Evolutionary conservation across 257 asterid species (phyloP).

Genomic region (Solanum pennellii): DNA sequence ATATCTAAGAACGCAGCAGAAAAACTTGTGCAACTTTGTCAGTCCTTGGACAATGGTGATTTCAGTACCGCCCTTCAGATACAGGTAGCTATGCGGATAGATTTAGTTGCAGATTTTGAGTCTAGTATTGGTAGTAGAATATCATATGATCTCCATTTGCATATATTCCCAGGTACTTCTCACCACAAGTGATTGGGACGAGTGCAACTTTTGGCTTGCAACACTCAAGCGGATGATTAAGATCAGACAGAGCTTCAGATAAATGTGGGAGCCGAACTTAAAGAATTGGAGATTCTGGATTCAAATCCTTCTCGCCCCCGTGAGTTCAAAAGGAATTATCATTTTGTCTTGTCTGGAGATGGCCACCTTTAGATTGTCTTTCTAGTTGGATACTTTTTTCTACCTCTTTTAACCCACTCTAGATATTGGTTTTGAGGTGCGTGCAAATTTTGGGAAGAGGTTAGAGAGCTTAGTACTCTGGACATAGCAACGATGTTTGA

Average conservation of each 20-base stretch:
- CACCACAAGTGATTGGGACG: constrained; percentile 97
- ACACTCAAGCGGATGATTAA: constrained; percentile 89
- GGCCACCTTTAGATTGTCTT: background rate
- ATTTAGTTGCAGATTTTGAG: background rate
- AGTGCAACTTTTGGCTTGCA: constrained; percentile 90
- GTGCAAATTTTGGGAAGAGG: background rate
- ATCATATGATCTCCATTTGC: background rate
- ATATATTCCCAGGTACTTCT: constrained; percentile 49
- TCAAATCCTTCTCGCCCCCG: background rate
- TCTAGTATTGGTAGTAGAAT: background rate
- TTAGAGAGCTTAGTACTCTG: background rate
- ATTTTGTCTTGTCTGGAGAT: background rate
- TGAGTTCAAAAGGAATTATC: background rate
- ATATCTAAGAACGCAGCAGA: constrained; percentile 87
- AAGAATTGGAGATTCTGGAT: background rate
- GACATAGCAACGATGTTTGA: background rate
- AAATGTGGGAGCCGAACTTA: background rate
- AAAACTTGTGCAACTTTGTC: constrained; percentile 86
- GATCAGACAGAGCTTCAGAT: constrained; percentile 73
- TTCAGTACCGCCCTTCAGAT: constrained; percentile 70
- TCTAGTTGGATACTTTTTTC: background rate
- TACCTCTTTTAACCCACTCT: constrained; percentile 3
- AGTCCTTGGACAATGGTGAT: constrained; percentile 80
- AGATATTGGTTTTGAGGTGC: background rate
- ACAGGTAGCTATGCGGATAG: constrained; percentile 38